Percentiles rank a stretch among this genome's conserved stretches.
These are phyloP conservation scores for Fraxinus quadrangulata DNA, from an alignment of 257 asterid genomes.

Conservation along the genomic window DNA sequence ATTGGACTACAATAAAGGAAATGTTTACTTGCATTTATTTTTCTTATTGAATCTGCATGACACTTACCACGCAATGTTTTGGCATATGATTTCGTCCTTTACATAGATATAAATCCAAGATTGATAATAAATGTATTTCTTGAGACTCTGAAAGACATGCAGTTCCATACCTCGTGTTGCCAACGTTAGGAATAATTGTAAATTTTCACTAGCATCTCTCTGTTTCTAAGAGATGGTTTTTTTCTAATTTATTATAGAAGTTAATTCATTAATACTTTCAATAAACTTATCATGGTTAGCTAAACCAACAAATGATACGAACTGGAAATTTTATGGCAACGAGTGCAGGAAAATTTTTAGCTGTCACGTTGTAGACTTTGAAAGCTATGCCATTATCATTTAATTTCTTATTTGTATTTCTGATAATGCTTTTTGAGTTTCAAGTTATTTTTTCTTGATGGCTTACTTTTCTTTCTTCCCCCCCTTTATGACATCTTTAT, in stretches of 20 bases:
- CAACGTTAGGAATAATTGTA: conserved; percentile 17
- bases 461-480: background rate
- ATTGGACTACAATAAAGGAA: background rate
- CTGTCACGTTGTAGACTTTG: conserved; percentile 12
- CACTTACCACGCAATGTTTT: background rate
- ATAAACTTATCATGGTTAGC: background rate
- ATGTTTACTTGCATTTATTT: conserved; percentile 1
- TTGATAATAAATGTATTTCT: background rate
- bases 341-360: background rate
- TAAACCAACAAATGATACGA: background rate
- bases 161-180: background rate
- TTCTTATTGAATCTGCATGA: conserved; percentile 7
- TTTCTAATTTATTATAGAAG: background rate
- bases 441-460: conserved; percentile 5
- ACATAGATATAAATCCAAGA: conserved; percentile 1
- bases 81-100: conserved; percentile 2
- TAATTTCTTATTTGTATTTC: conserved; percentile 11
- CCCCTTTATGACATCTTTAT: background rate
- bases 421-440: conserved; percentile 11
- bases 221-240: conserved; percentile 12
- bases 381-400: background rate
- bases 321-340: conserved; percentile 21
- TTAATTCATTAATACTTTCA: background rate
- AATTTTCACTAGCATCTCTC: conserved; percentile 13
- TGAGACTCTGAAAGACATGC: conserved; percentile 11